Evolutionary conservation across 2,329 filamentous ascomycete species (phyloP), one percentile per base, ranked within the genome.

Genomic region (Colletotrichum paranaense): DNA sequence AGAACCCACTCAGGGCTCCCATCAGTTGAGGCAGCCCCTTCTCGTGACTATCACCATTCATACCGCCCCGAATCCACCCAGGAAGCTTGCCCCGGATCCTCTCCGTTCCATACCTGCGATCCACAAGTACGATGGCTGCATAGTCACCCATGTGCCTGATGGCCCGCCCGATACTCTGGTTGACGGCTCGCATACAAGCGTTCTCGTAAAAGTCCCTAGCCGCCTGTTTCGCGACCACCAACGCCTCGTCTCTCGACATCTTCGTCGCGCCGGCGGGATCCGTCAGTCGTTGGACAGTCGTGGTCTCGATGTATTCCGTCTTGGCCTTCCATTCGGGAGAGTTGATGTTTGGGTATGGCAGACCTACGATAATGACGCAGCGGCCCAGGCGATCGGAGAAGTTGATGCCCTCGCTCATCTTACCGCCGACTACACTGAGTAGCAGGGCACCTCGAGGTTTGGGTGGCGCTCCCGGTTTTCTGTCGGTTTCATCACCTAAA

Each of bases 341-440:
- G 77, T 94, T 91, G 66, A 95, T 92, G 77, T 98, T 99, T 0
- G 97, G 95, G 77, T 97, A 99, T 0, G 97, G 97, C 4, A 99
- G 85, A 0, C 97, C 97, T 16, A 98, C 90, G n/a, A 98, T 93
- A 16, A 97, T 86, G 9, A 99, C 95, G 67, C 94, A 96, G 30
- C 97, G 92, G 1, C 97, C 97, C 0, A 99, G 90, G 3, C 89
- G 88, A 83, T 99, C 95, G 0, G 94, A 96, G 84, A 99, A 99
- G 83, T 99, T 99, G 85, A 99, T 99, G 76, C 97, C 97, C 83
- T 99, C 97, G 71, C 94, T 97, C 84, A 99, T 92, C 77, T 96
- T 97, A 16, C 97, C 97, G 67, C 96, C 96, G 3, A 99, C 93
- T 3, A 99, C 95, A 67, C 95, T 95, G 30, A 99, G 89, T 0